Percentiles rank a stretch among this genome's conserved stretches.
These are phyloP conservation scores for Sphaceloma murrayae DNA, from an alignment of 2,329 filamentous ascomycete species.

Conservation along the genomic window DNA sequence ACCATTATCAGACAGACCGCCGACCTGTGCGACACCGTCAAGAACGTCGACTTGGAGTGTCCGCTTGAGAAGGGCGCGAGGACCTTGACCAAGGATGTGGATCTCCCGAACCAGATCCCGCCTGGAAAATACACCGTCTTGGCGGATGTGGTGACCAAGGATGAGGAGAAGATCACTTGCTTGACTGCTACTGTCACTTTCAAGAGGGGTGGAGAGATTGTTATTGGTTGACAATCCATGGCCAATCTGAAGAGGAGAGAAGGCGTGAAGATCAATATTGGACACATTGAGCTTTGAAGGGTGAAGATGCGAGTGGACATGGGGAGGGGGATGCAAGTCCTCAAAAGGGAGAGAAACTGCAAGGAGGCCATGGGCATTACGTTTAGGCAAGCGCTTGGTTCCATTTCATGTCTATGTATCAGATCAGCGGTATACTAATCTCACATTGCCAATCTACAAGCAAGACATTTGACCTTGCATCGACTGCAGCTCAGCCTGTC, in stretches of 20 bases:
- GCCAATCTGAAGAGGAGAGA: conserved; percentile 4
- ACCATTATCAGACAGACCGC: conserved; percentile 70
- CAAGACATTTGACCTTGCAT: no score
- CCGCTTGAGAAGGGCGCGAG: conserved; percentile 73
- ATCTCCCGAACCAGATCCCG: conserved; percentile 78
- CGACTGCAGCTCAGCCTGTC: no score
- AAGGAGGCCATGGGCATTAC: no score
- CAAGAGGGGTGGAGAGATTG: conserved; percentile 29
- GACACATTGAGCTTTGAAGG: conserved; percentile 2
- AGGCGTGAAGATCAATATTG: conserved; percentile 5
- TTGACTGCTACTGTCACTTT: conserved; percentile 67
- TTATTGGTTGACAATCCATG: conserved; percentile 11
- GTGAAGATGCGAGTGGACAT: no score
- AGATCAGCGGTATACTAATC: conserved; percentile 11
- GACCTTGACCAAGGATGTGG: conserved; percentile 65
- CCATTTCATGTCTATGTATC: conserved; percentile 8
- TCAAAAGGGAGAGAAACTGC: no score
- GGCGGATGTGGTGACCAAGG: conserved; percentile 70
- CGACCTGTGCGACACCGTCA: conserved; percentile 81
- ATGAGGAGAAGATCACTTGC: conserved; percentile 77
- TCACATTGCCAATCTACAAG: conserved; percentile 3
- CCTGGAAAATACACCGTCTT: conserved; percentile 82
- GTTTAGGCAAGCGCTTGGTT: conserved; percentile 11
- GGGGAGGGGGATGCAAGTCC: no score
- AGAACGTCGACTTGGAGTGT: conserved; percentile 80